Evolutionary conservation across 805 yeast genomes (phyloP).

Genomic region (Wickerhamomyces rabaulensis): DNA sequence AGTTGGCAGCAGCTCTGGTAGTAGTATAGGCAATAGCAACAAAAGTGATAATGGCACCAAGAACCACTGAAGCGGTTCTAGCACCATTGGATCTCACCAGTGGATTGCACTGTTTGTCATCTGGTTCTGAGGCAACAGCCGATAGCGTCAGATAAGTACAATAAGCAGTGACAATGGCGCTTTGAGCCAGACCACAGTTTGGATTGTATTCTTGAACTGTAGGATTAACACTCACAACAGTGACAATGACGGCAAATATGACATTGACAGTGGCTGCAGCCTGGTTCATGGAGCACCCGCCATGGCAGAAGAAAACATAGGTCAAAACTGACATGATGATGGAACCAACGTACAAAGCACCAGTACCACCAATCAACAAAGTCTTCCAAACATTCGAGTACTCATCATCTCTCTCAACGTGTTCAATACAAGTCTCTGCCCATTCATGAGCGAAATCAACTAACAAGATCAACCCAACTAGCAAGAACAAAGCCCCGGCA

Average conservation of each 20-base stretch:
- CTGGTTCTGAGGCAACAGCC: conserved; percentile 96
- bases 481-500: conserved; percentile 77
- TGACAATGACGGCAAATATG: conserved; percentile 55
- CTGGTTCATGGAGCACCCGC: conserved; percentile 84
- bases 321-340: conserved; percentile 69
- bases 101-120: conserved; percentile 89
- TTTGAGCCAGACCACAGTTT: conserved; percentile 92
- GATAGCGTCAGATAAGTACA: conserved; percentile 87
- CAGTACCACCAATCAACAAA: conserved; percentile 80
- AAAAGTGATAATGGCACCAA: conserved; percentile 92
- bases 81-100: conserved; percentile 85
- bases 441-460: conserved; percentile 98
- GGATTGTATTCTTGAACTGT: conserved; percentile 89
- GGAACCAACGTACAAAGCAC: conserved; percentile 74
- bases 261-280: conserved; percentile 79
- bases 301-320: conserved; percentile 77
- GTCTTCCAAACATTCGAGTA: conserved; percentile 64
- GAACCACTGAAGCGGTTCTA: conserved; percentile 76
- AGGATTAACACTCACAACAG: conserved; percentile 73
- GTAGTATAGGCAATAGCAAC: conserved; percentile 96
- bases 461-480: conserved; percentile 82
- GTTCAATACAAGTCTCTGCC: conserved; percentile 93
- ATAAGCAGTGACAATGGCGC: conserved; percentile 91
- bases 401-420: conserved; percentile 78
- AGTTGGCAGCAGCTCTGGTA: conserved; percentile 88